These are phyloP conservation scores for Colletotrichum plurivorum DNA, from an alignment of 2,329 filamentous ascomycete genomes.

Conservation along the genomic window DNA sequence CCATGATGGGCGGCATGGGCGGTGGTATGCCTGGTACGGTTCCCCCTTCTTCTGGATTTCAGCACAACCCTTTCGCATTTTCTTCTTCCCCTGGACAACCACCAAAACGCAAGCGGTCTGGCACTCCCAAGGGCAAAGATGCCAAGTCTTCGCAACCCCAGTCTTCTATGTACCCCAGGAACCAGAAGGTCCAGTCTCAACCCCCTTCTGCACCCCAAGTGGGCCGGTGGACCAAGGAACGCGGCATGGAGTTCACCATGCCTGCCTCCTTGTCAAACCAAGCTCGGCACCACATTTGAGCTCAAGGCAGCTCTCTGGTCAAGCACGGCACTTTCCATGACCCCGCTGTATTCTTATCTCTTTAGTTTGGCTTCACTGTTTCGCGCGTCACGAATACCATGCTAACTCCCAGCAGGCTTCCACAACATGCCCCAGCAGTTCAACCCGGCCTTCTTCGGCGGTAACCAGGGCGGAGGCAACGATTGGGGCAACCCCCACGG, in stretches of 20 bases:
- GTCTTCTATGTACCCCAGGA: neutral
- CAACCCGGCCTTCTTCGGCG: slow-evolving; percentile 80
- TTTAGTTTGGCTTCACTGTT: slow-evolving; percentile 13
- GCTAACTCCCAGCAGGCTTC: slow-evolving; percentile 65
- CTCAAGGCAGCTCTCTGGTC: slow-evolving; percentile 1
- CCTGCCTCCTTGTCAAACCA: neutral
- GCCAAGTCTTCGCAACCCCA: neutral
- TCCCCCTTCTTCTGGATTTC: slow-evolving; percentile 32
- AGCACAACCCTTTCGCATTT: slow-evolving; percentile 6
- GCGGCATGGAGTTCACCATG: slow-evolving; percentile 9
- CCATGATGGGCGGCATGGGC: slow-evolving; percentile 64
- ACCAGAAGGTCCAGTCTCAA: slow-evolving; percentile 6
- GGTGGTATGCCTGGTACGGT: slow-evolving; percentile 69
- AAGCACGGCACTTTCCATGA: neutral
- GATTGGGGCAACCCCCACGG: slow-evolving; percentile 87
- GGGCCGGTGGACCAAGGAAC: slow-evolving; percentile 12
- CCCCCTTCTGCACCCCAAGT: neutral
- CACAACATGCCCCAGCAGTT: slow-evolving; percentile 79
- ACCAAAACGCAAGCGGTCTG: slow-evolving; percentile 1
- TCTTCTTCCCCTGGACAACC: neutral
- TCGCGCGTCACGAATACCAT: neutral
- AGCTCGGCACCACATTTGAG: neutral
- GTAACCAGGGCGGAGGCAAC: slow-evolving; percentile 63
- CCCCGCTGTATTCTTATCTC: neutral
- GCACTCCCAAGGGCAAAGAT: slow-evolving; percentile 15